A percentile compares a stretch with the other conserved stretches of the same genome.
These are phyloP conservation scores for Mucor mucedo DNA, from an alignment of 371 early-diverging fungal genomes.

Conservation along the genomic window DNA sequence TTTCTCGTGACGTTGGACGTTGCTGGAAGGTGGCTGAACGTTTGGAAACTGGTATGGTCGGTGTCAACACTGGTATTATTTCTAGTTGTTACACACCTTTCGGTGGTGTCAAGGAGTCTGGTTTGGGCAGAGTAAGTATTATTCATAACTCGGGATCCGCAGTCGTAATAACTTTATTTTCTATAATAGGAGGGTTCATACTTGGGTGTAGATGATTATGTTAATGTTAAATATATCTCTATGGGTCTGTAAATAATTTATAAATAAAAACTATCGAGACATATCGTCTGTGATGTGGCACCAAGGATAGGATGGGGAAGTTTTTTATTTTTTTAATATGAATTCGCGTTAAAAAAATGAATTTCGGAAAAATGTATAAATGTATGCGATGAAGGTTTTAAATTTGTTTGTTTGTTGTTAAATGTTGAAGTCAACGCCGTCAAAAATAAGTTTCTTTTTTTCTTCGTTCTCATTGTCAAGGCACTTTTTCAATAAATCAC, in stretches of 20 bases:
- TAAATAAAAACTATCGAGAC: neutral
- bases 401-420: no score
- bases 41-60: slow-evolving; percentile 90
- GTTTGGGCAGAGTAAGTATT: slow-evolving; percentile 56
- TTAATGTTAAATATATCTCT: slow-evolving; percentile 5
- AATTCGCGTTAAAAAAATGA: no score
- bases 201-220: slow-evolving; percentile 1
- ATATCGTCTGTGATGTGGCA: no score
- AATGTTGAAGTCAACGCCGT: no score
- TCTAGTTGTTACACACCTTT: slow-evolving; percentile 74
- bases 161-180: neutral
- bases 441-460: no score
- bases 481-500: no score
- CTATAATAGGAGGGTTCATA: slow-evolving; percentile 1
- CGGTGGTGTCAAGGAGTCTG: slow-evolving; percentile 86
- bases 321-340: no score
- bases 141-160: neutral
- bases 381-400: no score
- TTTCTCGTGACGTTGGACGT: slow-evolving; percentile 73
- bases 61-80: slow-evolving; percentile 79
- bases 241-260: slow-evolving; percentile 3
- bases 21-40: slow-evolving; percentile 83
- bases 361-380: no score
- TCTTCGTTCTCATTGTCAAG: no score
- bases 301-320: no score